Base-by-base conservation (phyloP, 768 basidiomycete species). In the Lactarius sanguifluus region DNA sequence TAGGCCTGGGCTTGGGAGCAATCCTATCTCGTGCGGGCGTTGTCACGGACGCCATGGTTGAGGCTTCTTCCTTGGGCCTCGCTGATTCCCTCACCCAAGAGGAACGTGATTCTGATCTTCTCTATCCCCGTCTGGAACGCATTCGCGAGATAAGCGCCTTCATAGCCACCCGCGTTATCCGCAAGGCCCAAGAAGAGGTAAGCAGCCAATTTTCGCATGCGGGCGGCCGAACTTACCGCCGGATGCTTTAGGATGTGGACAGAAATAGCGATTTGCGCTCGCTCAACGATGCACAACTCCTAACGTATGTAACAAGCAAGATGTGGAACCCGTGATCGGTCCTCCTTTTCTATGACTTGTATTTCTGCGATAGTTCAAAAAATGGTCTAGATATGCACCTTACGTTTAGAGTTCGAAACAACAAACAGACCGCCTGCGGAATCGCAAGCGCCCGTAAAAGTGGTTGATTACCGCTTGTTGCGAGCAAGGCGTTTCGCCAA, bases 31-130 rank as follows among this genome's bases (percentile, higher is more conserved):
- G 86, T 50, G 89, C 86, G 23, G 79, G 81, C 1, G 79, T 79
- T 36, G 88, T 97, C 55, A 92, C 92, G 3, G 91, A 94, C 74
- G 81, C 81, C 69, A 94, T 98, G 91, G 89, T 97, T 30, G 94
- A 96, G 75, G 90, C 92, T 6, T 84, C 91, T 15, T 89, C 94
- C 4, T 81, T 92, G 34, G 92, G 92, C 8, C 82, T 97, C 47
- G 88, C 91, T 5, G 77, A 87, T 65, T 85, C 91, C 5, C 81
- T 96, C 50, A 92, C 84, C 1, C 70, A 74, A 15, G 88, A 91
- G 41, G 96, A 97, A 77, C 81, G 77, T 50, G 80, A 79, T 3
- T 72, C 78, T 50, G 89, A 85, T 54, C 81, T 95, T 57, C 75
- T 98, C 9, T 97, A 97, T 77, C 95, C 96, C 55, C 85, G 86